Percentiles rank a stretch among this genome's conserved stretches.
These are phyloP conservation scores for Persicaria maculosa DNA, from an alignment of 148 eudicot genomes.

Conservation along the genomic window DNA sequence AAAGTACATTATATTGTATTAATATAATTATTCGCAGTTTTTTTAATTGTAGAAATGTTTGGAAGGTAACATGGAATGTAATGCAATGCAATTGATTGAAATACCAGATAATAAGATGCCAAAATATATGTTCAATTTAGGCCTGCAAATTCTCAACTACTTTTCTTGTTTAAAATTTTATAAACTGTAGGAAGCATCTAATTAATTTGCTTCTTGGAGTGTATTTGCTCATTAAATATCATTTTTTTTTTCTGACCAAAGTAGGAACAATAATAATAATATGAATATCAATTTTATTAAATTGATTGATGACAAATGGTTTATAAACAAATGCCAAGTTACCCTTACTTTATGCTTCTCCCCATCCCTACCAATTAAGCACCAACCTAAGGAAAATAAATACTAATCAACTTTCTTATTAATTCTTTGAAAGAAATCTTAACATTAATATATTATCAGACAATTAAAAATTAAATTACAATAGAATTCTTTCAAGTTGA, in stretches of 20 bases:
- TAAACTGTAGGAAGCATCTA: background rate
- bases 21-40: background rate
- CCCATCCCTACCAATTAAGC: too few species aligned
- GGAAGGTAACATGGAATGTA: constrained; percentile 6
- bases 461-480: too few species aligned
- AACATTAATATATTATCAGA: too few species aligned
- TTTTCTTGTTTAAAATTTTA: background rate
- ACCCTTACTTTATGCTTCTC: background rate
- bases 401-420: background rate
- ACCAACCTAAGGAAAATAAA: background rate
- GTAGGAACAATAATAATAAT: too few species aligned
- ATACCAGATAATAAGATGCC: background rate
- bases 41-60: background rate
- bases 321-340: background rate
- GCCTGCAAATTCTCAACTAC: constrained; percentile 10
- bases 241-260: background rate
- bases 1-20: background rate
- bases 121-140: constrained; percentile 3
- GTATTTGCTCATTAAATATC: background rate
- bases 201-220: background rate
- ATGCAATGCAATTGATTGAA: background rate
- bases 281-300: too few species aligned
- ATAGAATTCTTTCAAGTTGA: too few species aligned
- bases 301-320: too few species aligned
- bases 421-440: too few species aligned